These are phyloP conservation scores for Sinapis alba DNA, from an alignment of 441 rosid genomes.

Conservation along the genomic window DNA sequence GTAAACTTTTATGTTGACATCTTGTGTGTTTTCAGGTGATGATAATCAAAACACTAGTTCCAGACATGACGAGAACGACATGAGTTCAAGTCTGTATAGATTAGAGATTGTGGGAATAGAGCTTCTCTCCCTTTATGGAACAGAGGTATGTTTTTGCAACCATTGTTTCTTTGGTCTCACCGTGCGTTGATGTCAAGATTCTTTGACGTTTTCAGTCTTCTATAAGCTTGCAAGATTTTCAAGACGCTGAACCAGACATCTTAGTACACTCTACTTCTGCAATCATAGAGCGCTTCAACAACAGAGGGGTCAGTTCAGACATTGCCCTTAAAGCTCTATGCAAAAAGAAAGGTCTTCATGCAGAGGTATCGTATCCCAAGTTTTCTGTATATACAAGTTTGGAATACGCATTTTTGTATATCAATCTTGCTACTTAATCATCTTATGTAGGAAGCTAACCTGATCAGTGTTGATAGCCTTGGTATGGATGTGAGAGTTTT, in stretches of 20 bases:
- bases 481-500: constrained; percentile 88
- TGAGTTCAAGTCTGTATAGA: constrained; percentile 61
- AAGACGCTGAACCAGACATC: constrained; percentile 87
- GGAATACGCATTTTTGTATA: background rate
- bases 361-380: constrained; percentile 60
- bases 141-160: constrained; percentile 54
- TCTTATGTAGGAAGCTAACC: constrained; percentile 57
- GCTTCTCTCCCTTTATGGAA: constrained; percentile 44
- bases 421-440: background rate
- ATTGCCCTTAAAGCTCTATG: constrained; percentile 83
- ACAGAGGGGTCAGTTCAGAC: constrained; percentile 59
- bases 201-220: constrained; percentile 52
- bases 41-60: constrained; percentile 50
- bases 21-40: constrained; percentile 33
- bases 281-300: constrained; percentile 65
- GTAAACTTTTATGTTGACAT: background rate
- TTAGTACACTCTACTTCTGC: constrained; percentile 66
- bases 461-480: constrained; percentile 89
- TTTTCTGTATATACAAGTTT: background rate
- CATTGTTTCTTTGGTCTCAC: constrained; percentile 3
- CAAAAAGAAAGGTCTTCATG: constrained; percentile 82
- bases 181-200: constrained; percentile 31
- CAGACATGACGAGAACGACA: constrained; percentile 48
- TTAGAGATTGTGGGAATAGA: constrained; percentile 77
- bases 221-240: constrained; percentile 75